A percentile compares a stretch with the other conserved stretches of the same genome.
These are phyloP conservation scores for Baorangia bicolor DNA, from an alignment of 768 basidiomycete species.

Conservation along the genomic window DNA sequence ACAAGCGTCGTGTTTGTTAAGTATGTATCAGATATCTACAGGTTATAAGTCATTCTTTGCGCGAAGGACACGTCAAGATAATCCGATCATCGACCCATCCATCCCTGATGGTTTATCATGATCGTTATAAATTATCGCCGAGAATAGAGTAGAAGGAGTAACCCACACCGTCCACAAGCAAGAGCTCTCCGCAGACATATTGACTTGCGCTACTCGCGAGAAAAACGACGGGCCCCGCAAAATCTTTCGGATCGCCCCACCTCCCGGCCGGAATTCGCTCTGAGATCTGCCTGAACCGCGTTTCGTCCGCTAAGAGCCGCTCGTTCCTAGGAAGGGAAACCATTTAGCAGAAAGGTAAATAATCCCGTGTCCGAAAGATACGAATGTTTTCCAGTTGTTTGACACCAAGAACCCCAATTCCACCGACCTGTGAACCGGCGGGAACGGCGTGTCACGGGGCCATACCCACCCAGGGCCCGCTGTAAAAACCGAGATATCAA, in stretches of 20 bases:
- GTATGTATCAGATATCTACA: neutral
- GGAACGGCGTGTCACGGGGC: constrained; percentile 6
- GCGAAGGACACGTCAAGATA: constrained; percentile 1
- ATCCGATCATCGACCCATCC: constrained; percentile 52
- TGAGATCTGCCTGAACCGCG: constrained; percentile 62
- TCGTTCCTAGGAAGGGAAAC: constrained; percentile 51
- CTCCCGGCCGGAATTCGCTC: constrained; percentile 68
- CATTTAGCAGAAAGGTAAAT: constrained; percentile 11
- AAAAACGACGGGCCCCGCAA: constrained; percentile 66
- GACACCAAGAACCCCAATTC: constrained; percentile 10
- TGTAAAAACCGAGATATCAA: constrained; percentile 10
- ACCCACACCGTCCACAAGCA: constrained; percentile 69
- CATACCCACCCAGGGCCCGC: neutral
- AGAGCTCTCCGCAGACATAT: constrained; percentile 66
- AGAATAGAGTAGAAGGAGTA: constrained; percentile 3
- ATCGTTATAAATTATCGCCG: neutral
- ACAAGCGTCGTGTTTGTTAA: constrained; percentile 1
- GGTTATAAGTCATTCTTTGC: constrained; percentile 1
- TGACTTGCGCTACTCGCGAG: constrained; percentile 62
- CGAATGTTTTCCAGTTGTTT: neutral
- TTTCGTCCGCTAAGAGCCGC: constrained; percentile 59
- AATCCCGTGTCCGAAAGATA: constrained; percentile 6
- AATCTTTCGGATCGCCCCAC: constrained; percentile 66
- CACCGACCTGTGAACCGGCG: neutral
- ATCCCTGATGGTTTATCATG: constrained; percentile 42